phyloP scores from a whole-genome alignment of 164 flowering plant species.

The Chloranthus sessilifolius region DNA sequence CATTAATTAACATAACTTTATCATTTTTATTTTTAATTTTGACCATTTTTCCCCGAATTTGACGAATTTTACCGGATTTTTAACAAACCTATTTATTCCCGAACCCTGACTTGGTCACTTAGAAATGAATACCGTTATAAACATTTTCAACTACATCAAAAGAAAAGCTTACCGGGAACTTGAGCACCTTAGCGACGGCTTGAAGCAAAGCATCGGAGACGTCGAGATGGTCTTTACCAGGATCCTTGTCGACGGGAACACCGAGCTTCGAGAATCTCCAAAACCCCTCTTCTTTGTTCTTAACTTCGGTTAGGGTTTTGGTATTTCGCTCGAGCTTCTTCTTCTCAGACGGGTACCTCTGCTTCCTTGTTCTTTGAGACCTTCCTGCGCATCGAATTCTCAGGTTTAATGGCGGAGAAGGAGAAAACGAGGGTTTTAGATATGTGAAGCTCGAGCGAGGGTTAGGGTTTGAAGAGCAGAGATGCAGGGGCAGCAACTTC shows the following conservation, averaged over 20 bases:
- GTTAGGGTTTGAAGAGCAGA: slow-evolving; percentile 22
- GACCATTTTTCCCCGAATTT: no score
- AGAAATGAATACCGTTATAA: no score
- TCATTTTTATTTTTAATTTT: no score
- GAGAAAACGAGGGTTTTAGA: slow-evolving; percentile 8
- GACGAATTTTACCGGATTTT: no score
- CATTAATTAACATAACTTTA: no score
- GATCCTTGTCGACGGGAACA: slow-evolving; percentile 66
- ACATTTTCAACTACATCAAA: no score
- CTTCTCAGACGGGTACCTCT: slow-evolving; percentile 95
- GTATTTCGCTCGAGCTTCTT: slow-evolving; percentile 50
- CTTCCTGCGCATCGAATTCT: slow-evolving; percentile 46
- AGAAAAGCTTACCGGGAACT: slow-evolving; percentile 68
- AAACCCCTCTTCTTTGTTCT: slow-evolving; percentile 53
- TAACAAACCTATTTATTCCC: no score
- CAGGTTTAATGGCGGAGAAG: slow-evolving; percentile 19
- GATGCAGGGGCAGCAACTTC: slow-evolving; percentile 15
- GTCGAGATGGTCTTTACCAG: slow-evolving; percentile 71
- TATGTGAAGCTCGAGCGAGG: slow-evolving; percentile 9
- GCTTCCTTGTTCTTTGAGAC: slow-evolving; percentile 59
- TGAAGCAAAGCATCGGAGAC: slow-evolving; percentile 61
- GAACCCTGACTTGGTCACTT: no score
- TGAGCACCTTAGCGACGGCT: slow-evolving; percentile 73
- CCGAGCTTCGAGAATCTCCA: slow-evolving; percentile 84
- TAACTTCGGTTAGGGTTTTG: slow-evolving; percentile 28